Evolutionary conservation across 2,329 filamentous ascomycete species (phyloP), one percentile per base, ranked within the genome.

Genomic region (Huntiella bhutanensis): DNA sequence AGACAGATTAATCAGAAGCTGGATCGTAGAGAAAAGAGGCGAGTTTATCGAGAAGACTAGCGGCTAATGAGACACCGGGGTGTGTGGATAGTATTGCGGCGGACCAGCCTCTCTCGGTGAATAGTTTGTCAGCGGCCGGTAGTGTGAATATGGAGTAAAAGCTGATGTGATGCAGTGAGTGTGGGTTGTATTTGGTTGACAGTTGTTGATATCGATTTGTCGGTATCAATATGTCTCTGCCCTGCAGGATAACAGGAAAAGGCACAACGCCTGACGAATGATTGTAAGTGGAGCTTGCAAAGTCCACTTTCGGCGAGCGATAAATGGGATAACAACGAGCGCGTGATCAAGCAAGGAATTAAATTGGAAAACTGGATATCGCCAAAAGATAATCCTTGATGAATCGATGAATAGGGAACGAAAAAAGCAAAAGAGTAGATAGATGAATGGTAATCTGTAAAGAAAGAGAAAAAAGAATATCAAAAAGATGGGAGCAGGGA

Each of bases 241-340:
- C 22, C 22, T 43, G 38, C 38, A 40, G 38, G 16, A 40, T 22
- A 40, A 16, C 38, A 28, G 22, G 8, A 28, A 28, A 28, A 28
- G 22, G 22, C 22, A 28, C 22, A 6, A 7, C 22, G 22, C 2
- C 22, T 4, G 22, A 28, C 22, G 22, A 28, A 28, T 28, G 22
- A 28, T 28, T 45, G 43, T 16, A 45, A 22, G 11, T 45, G 43
- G 43, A 45, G 19, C 13, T 37, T 45, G 12, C 39, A 10, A 43
- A 43, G 17, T 43, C 32, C 41, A 43, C 32, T 33, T 33, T n/a
- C 17, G 17, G 41, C 28, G 19, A 43, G 16, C 15, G 11, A 12
- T 12, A n/a, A 40, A 40, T 19, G 13, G 38, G 28, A 28, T 12
- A n/a, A 41, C 10, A 33, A 43, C 16, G 28, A n/a, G 28, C 41